Base-by-base conservation (phyloP, 1,139 yeast genomes). In the Hyphopichia khmerensis region DNA sequence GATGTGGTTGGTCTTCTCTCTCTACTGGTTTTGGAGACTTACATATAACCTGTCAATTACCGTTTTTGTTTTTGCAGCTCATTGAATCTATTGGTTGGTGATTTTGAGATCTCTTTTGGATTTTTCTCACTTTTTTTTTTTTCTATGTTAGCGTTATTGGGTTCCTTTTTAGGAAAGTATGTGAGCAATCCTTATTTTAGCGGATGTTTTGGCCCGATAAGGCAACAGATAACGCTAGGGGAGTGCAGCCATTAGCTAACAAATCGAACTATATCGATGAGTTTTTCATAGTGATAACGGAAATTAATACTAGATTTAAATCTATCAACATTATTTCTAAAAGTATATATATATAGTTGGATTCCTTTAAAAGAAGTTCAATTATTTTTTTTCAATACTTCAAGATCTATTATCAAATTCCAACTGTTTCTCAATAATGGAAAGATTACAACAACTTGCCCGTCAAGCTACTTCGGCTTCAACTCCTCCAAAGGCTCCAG, bases 391-490 rank as follows among this genome's bases (percentile, higher is more conserved):
- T n/a, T n/a, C n/a, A n/a, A n/a, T n/a, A n/a, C n/a, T n/a, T n/a
- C n/a, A n/a, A n/a, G n/a, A n/a, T 21, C 24, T 21, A 6, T 21
- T 21, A 21, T 6, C 24, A 6, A 21, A 21, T 21, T 11, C 7
- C 13, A 27, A 11, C 4, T 27, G 4, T 27, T 8, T 27, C 14
- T n/a, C 10, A 10, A 43, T 23, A 35, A 82, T 82, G 88, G 86
- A 82, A 64, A 80, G 88, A 69, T 72, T 82, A 56, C 74, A 73
- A 54, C 87, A 82, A 67, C 73, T 83, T 48, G 82, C 87, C 36
- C 60, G 72, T 36, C 89, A 84, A 58, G 69, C 87, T 34, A 77
- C 83, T 23, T 79, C 85, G 29, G 71, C 82, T 34, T 65, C 68
- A 36, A 66, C 75, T 35, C 71, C 83, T 15, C 82, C 83, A 38